Evolutionary conservation across 208 protist species (phyloP).

Genomic region (Crithidia thermophila): DNA sequence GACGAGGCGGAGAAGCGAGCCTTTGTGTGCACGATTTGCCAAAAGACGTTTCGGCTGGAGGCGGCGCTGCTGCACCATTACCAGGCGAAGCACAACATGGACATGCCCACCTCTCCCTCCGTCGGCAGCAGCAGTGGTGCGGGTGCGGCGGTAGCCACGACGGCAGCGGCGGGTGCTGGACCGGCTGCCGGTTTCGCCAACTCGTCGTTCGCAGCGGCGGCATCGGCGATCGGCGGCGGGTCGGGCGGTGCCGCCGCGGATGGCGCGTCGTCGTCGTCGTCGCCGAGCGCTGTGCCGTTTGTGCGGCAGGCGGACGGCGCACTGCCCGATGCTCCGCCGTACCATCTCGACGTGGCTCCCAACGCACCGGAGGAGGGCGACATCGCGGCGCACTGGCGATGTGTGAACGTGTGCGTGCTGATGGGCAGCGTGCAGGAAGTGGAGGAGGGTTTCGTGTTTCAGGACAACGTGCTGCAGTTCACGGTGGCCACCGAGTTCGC

Average conservation of each 20-base stretch:
- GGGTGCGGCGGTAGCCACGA: not conserved
- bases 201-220: not conserved
- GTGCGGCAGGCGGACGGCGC: conserved; percentile 63
- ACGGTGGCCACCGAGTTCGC: conserved; percentile 84
- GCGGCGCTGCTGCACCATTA: conserved; percentile 91
- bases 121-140: not conserved
- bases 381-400: conserved; percentile 83
- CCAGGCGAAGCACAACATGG: conserved; percentile 90
- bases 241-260: not conserved
- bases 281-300: conserved; percentile 35
- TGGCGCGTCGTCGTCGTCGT: not conserved
- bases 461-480: conserved; percentile 88
- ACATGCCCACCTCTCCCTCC: conserved; percentile 45
- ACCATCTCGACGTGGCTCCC: conserved; percentile 86
- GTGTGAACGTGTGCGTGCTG: conserved; percentile 82
- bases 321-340: conserved; percentile 70
- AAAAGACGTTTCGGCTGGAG: conserved; percentile 89
- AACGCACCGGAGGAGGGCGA: conserved; percentile 87
- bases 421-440: conserved; percentile 80
- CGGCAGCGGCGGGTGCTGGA: not conserved
- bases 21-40: conserved; percentile 89
- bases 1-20: conserved; percentile 51
- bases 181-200: not conserved
- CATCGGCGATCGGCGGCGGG: not conserved
- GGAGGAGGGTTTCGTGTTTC: conserved; percentile 85